Evolutionary conservation across 164 flowering plant genomes (phyloP), one percentile per base, ranked within the genome.

Genomic region (Vitis amurensis): DNA sequence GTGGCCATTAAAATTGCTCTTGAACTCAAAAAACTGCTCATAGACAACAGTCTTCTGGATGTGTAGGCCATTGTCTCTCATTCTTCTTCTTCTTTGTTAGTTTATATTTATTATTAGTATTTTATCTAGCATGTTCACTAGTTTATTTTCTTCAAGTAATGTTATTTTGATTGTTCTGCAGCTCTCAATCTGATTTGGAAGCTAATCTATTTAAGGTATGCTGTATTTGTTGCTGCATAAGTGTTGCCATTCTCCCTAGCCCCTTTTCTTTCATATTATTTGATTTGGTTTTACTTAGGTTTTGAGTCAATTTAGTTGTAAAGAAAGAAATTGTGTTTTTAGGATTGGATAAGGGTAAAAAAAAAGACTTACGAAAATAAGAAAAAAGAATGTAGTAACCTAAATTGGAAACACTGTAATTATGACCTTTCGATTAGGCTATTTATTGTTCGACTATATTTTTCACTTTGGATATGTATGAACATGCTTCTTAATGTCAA

Each of bases 1-100:
- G 98, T 93, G 47, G 99, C 98, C 9, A 80, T 95, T 60, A 95
- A 92, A 77, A 93, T 95, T 65, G 96, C 99, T 62, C 87, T 95
- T 17, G 99, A 95, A 67, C 89, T 95, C 67, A 93, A 95, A 77
- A 95, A 93, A 88, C 86, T 95, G 73, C 97, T 95, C 50, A 83
- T 93, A 16, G 99, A 95, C 78, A 95, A 93, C 81, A 95, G 93
- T 80, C 94, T 95, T 68, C 77, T 92, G 50, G 99, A 93, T 78
- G 99, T 95, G 99, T 95, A 90, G 70, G 91, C 70, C 58, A 51
- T 60, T 37, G 7, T 67, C 50, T 68, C 51, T 62, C 68, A 13
- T 13, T 58, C 70, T 51, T 11, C 8, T 59, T 47, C 19, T 29
- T 17, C 9, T 57, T 14, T 49, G 48, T 66, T 55, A 12, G 48